Base-by-base conservation (phyloP, 2,329 filamentous ascomycete species). In the Alternaria postmessia region DNA sequence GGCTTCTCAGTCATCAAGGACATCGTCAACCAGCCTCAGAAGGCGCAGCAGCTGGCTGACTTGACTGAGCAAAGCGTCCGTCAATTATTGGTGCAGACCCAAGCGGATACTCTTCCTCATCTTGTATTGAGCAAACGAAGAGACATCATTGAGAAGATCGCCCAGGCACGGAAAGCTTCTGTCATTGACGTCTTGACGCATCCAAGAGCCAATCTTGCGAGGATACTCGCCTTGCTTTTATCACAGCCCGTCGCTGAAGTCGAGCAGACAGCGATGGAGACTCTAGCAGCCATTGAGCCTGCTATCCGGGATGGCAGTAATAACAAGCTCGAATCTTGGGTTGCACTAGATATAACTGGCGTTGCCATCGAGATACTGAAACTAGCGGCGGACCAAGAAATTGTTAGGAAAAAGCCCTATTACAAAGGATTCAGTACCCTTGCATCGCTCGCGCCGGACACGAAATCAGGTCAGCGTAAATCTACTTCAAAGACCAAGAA, bases 1-100 rank as follows among this genome's bases (percentile, higher is more conserved):
- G 94, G 93, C 0, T 90, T 94, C 60, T 86, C 89, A 51, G 89
- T 92, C 2, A 90, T 95, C 28, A 94, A 93, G 75, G 92, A 97
- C 69, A 85, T 98, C 62, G 85, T 90, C 22, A 85, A 87, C 48
- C 87, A 90, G 47, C 94, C 95, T n/a, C 92, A 95, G 69, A 91
- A 94, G 72, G 90, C 89, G 47, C 88, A 91, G 56, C 85, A 91
- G 44, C 84, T 98, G 49, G 92, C 93, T 24, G 93, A 96, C 65
- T 80, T 98, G 30, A 83, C 97, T 38, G 88, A 89, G 52, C 89
- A 93, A 72, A 90, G 87, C 39, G 86, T 96, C 8, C 84, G 88
- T 43, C 88, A 91, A 53, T 88, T 98, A 44, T 83, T 97, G 9
- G 79, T 90, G 14, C 79, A 90, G 18, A 91, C 94, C 8, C 93